A percentile compares a stretch with the other conserved stretches of the same genome.
These are phyloP conservation scores for Rhododendron simsii DNA, from an alignment of 148 eudicot genomes.

Conservation along the genomic window DNA sequence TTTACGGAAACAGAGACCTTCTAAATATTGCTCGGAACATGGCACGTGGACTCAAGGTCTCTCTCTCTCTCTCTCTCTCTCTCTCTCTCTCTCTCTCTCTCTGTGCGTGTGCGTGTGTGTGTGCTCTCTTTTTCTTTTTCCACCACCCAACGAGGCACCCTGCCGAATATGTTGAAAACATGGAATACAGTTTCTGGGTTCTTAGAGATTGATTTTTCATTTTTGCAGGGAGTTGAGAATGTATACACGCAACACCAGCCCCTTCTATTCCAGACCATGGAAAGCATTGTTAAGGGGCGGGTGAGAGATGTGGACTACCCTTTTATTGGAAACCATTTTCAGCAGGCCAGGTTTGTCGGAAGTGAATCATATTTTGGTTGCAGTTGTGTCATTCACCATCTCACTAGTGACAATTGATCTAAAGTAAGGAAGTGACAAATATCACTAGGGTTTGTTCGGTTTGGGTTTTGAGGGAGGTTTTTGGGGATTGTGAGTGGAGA, in stretches of 20 bases:
- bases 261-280: constrained; percentile 79
- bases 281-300: constrained; percentile 82
- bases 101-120: not conserved
- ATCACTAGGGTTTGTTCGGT: not conserved
- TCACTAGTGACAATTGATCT: not conserved
- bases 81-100: constrained; percentile 9
- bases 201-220: constrained; percentile 15
- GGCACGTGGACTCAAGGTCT: constrained; percentile 98
- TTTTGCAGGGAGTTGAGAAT: constrained; percentile 87
- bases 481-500: too few relatives aligned
- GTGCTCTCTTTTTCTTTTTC: not conserved
- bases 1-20: constrained; percentile 86
- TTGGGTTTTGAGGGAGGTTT: too few relatives aligned
- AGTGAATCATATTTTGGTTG: not conserved
- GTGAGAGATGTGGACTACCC: constrained; percentile 92
- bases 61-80: constrained; percentile 8
- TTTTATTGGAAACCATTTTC: constrained; percentile 77
- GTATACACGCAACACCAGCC: constrained; percentile 99
- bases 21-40: constrained; percentile 88
- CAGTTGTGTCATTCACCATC: not conserved
- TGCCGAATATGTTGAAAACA: not conserved
- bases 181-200: constrained; percentile 4
- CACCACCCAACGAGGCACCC: not conserved
- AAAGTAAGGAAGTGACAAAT: not conserved
- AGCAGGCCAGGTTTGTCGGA: constrained; percentile 67